A percentile compares a stretch with the other conserved stretches of the same genome.
phyloP scores from a whole-genome alignment of 1,284 basidiomycete genomes.

The Ceraceosorus guamensis region DNA sequence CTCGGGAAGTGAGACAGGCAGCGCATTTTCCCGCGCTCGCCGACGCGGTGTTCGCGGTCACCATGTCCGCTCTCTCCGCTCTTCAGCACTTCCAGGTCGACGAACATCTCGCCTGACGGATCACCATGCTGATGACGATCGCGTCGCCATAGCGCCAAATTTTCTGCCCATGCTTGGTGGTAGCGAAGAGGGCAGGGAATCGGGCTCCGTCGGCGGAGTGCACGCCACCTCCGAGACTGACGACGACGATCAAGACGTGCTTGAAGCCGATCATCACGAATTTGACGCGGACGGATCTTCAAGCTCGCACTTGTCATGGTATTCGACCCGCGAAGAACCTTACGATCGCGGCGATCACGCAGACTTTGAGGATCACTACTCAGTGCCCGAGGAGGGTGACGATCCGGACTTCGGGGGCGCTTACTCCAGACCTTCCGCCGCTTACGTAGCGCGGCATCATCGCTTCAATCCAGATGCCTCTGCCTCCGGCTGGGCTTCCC shows the following conservation, averaged over 20 bases:
- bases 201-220: conserved; percentile 30
- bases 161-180: conserved; percentile 23
- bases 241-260: conserved; percentile 12
- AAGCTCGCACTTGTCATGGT: background rate
- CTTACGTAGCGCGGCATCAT: background rate
- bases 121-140: background rate
- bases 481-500: background rate
- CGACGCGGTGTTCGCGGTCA: no score
- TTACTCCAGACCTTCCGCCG: conserved; percentile 16
- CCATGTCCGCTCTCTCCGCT: no score
- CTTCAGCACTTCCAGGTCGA: no score
- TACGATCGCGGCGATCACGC: background rate
- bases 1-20: no score
- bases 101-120: background rate
- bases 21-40: no score
- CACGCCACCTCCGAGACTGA: conserved; percentile 21
- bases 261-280: background rate
- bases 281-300: background rate
- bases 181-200: conserved; percentile 27
- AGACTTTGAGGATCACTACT: conserved; percentile 1
- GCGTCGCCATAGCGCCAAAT: conserved; percentile 2
- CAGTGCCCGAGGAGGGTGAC: conserved; percentile 4
- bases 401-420: conserved; percentile 27
- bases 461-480: no score
- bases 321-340: background rate